These are phyloP conservation scores for Cinnamomum micranthum DNA, from an alignment of 164 flowering plant species.

Conservation along the genomic window DNA sequence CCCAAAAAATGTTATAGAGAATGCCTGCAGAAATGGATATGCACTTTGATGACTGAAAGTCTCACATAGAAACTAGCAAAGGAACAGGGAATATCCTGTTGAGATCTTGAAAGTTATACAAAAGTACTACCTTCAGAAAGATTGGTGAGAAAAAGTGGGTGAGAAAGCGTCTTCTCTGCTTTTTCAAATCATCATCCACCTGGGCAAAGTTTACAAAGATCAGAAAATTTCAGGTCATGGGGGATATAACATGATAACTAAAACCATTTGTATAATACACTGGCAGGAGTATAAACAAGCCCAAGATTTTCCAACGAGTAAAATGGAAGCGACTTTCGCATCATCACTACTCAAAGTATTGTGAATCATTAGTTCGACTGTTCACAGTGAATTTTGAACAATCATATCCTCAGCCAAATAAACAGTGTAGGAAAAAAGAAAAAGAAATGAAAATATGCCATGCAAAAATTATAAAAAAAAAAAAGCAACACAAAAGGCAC, in stretches of 20 bases:
- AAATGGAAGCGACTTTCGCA: neutral
- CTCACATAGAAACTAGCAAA: too few relatives aligned
- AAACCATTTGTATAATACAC: neutral
- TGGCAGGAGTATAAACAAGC: neutral
- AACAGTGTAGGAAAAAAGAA: neutral
- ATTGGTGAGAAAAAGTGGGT: conserved; percentile 87
- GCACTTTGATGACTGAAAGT: neutral
- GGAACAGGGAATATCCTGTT: neutral
- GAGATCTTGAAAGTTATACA: neutral
- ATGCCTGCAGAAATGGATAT: conserved; percentile 57
- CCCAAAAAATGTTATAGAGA: conserved; percentile 95
- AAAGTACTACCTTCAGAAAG: conserved; percentile 63
- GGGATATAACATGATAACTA: neutral
- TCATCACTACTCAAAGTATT: neutral
- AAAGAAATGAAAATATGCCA: too few relatives aligned
- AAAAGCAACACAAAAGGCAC: neutral
- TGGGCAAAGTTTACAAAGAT: conserved; percentile 22
- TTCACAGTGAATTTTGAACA: neutral
- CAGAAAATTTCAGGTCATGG: neutral
- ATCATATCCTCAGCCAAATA: neutral
- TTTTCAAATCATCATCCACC: conserved; percentile 80
- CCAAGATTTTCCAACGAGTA: neutral
- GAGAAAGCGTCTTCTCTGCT: conserved; percentile 60
- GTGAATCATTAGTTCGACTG: neutral
- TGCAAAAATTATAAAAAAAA: neutral